phyloP scores from a whole-genome alignment of 169 alveolate genomes.

The Plasmodium vivax region DNA sequence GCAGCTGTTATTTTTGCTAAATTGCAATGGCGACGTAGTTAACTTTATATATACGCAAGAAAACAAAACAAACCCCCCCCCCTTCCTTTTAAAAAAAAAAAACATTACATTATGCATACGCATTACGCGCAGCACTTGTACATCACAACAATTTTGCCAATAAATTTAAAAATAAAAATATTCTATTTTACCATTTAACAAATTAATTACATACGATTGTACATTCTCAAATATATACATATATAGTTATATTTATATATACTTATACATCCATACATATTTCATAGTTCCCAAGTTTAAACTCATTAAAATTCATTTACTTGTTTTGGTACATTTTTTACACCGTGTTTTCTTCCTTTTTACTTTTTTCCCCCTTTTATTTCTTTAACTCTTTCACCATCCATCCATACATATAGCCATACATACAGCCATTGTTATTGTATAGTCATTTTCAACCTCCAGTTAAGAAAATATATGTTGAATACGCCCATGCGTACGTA shows the following conservation, averaged over 20 bases:
- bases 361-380: background rate
- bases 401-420: background rate
- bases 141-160: background rate
- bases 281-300: background rate
- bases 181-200: background rate
- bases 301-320: background rate
- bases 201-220: background rate
- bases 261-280: background rate
- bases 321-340: background rate
- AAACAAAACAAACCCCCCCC: background rate
- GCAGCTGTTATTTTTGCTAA: background rate
- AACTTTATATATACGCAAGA: background rate
- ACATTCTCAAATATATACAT: background rate
- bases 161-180: background rate
- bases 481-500: background rate
- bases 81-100: background rate
- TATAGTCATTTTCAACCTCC: background rate
- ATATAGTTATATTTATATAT: background rate
- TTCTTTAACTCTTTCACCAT: background rate
- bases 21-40: background rate
- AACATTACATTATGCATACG: background rate
- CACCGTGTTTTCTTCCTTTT: slow-evolving; percentile 1
- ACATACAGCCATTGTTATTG: background rate
- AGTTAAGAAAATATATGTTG: background rate
- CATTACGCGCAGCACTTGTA: background rate